These are phyloP conservation scores for Rhododendron griersonianum DNA, from an alignment of 148 eudicot genomes.

Conservation along the genomic window DNA sequence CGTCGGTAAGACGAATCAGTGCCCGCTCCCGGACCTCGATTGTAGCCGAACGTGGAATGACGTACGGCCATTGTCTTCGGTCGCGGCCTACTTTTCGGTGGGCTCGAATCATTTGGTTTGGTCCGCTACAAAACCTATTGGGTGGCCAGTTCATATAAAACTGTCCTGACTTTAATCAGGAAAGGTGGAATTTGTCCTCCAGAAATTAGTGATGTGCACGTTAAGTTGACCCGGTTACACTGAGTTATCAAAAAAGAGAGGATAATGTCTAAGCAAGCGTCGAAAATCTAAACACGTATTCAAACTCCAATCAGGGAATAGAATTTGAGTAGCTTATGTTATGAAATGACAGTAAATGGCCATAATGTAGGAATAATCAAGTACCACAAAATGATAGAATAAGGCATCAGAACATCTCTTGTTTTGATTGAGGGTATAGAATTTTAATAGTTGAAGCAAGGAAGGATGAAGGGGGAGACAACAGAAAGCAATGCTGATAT, in stretches of 20 bases:
- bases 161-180: neutral
- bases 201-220: neutral
- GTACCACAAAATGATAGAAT: slow-evolving; percentile 10
- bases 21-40: no score
- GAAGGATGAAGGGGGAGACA: neutral
- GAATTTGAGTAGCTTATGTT: neutral
- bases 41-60: no score
- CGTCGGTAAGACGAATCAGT: no score
- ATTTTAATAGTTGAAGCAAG: slow-evolving; percentile 9
- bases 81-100: no score
- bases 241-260: neutral
- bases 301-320: neutral
- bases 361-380: slow-evolving; percentile 8
- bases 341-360: neutral
- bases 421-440: slow-evolving; percentile 11
- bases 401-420: slow-evolving; percentile 11
- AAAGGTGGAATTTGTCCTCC: neutral
- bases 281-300: neutral
- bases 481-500: slow-evolving; percentile 9
- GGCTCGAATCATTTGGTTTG: no score
- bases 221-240: neutral
- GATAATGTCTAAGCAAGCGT: neutral
- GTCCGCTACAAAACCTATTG: no score
- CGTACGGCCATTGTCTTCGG: no score
- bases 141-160: no score